Base-by-base conservation (phyloP, 257 asterid species). In the Mitragyna speciosa region DNA sequence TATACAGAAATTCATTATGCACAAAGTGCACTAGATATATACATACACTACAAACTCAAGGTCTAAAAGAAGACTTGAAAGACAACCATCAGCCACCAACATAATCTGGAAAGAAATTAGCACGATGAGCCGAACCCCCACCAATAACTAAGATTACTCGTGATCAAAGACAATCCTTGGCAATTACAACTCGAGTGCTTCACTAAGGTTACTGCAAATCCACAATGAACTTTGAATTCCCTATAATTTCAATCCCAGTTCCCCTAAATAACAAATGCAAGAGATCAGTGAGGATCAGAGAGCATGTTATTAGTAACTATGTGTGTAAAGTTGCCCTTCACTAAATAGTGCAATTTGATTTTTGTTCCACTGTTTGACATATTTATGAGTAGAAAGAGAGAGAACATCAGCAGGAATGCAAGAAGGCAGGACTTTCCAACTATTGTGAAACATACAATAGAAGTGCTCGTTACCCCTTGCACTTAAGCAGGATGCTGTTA, bases 401-500 rank as follows among this genome's bases (percentile, higher is more conserved):
- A 4, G 9, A 45, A 22, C 11, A 65, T 48, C 39, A 12, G 0
- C 22, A 33, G 19, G 15, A 15, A 69, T 69, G 47, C 71, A 9
- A 52, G 16, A 36, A 43, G 56, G 66, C 49, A 33, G 7, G 24
- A 7, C 19, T 75, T 26, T 20, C 7, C 47, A 26, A 9, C 72
- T 52, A 39, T 75, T 39, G 5, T 24, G 54, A 56, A 12, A 26
- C 8, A 43, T 39, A 51, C 0, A 26, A 64, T 39, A 16, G 1
- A 22, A 30, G 30, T 20, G 67, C 49, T 52, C 28, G 14, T 73
- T 65, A 76, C 72, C 48, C 2, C 11, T 20, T 81, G 84, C 73
- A 39, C 76, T 45, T 17, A 11, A 28, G 11, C 20, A 75, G 49
- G 64, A 75, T 30, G 64, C 52, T 17, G 19, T 88, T 84, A 95